Evolutionary conservation across 257 asterid species (phyloP).

Genomic region (Nicotiana obtusifolia): DNA sequence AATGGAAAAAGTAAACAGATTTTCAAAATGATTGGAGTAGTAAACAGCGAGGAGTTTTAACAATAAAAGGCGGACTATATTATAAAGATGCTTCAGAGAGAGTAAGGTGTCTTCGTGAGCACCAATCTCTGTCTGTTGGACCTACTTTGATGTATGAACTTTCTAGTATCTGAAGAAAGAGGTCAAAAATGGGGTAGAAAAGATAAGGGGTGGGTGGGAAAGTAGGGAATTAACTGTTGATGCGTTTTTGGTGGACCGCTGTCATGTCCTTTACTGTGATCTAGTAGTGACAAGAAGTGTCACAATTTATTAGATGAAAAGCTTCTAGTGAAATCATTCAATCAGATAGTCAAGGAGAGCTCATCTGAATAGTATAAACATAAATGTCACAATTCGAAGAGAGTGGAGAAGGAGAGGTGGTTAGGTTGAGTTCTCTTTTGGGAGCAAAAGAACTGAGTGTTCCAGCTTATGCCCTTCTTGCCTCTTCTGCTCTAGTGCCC

Average conservation of each 20-base stretch:
- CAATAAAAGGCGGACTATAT: too few species aligned
- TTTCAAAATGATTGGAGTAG: neutral
- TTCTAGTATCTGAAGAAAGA: neutral
- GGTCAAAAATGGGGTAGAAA: neutral
- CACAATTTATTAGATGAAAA: neutral
- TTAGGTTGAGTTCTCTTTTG: neutral
- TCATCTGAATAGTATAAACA: neutral
- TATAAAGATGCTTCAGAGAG: too few species aligned
- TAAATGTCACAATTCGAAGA: neutral
- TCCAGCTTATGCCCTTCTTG: neutral
- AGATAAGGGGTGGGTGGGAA: slow-evolving; percentile 2
- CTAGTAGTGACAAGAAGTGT: neutral
- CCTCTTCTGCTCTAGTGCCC: neutral
- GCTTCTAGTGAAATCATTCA: neutral
- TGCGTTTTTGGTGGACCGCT: neutral
- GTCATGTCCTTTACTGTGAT: neutral
- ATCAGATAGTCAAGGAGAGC: neutral
- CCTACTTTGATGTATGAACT: neutral
- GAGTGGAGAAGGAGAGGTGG: neutral
- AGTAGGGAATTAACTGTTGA: neutral
- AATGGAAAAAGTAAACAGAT: neutral
- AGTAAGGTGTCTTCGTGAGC: neutral
- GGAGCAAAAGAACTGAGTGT: neutral
- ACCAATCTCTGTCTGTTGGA: neutral
- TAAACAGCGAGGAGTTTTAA: neutral